Evolutionary conservation across 169 alveolate species (phyloP).

Genomic region (Cryptosporidium parvum): DNA sequence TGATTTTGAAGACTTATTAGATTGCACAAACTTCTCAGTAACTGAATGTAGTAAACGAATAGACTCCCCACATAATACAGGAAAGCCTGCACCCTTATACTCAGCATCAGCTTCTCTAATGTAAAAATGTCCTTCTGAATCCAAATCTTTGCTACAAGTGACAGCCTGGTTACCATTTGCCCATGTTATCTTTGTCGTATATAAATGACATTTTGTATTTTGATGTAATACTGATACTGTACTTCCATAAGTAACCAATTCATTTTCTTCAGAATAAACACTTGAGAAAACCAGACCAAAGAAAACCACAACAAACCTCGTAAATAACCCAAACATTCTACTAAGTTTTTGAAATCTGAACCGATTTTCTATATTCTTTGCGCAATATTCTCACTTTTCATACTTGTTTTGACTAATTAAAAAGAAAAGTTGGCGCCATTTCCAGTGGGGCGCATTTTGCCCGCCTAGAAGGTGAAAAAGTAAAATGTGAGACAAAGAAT

Average conservation of each 20-base stretch:
- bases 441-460: not conserved
- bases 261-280: not conserved
- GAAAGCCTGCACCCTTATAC: conserved; percentile 68
- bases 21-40: conserved; percentile 32
- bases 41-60: conserved; percentile 15
- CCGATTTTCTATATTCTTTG: not conserved
- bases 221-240: conserved; percentile 24
- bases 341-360: not conserved
- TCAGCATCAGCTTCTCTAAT: conserved; percentile 36
- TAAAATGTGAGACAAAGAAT: not conserved
- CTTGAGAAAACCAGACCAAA: not conserved
- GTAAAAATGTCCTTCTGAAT: conserved; percentile 18
- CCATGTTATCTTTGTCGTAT: conserved; percentile 68
- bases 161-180: conserved; percentile 68
- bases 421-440: not conserved
- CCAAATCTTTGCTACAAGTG: conserved; percentile 28
- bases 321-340: not conserved
- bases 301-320: not conserved
- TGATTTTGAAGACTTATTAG: conserved; percentile 29
- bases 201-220: conserved; percentile 45
- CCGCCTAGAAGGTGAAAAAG: not conserved
- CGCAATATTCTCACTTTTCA: not conserved
- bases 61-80: conserved; percentile 54
- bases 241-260: conserved; percentile 59
- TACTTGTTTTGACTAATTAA: conserved; percentile 1